Base-by-base conservation (phyloP, 116 monocot genomes). In the Dioscorea cayenensis region DNA sequence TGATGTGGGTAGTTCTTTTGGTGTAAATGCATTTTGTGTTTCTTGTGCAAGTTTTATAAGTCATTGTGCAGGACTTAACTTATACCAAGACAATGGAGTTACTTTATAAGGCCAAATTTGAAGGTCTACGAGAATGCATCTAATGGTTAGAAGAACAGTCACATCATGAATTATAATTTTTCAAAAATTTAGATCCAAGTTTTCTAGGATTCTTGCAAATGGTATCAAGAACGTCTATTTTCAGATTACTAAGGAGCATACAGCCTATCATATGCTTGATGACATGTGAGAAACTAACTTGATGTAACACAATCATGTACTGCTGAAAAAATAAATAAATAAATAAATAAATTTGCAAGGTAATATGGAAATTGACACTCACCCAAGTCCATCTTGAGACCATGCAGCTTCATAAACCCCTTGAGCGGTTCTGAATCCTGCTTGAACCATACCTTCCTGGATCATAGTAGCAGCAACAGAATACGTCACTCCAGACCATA, bases 401-500 rank as follows among this genome's bases (percentile, higher is more conserved):
- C 99, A 99, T 5, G 85, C 89, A 76, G 91, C 73, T 72, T 89
- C 80, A 79, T 91, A 87, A 6, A 91, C 73, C 28, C 99, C 99
- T 73, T 91, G 65, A n/a, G 99, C 99, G 50, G 99, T 99, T 84
- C 74, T 85, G 70, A 99, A 94, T 67, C 78, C 94, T 25, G 72
- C 69, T 19, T 99, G 91, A 6, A 72, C 66, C 99, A 94, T 89
- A 72, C 99, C 99, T 85, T 99, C 91, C 79, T 94, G 99, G 72
- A 99, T 94, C 94, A 99, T 99, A 66, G 82, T 29, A 50, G 94
- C 91, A 48, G 94, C 84, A 68, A 94, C 72, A 38, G 87, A 77
- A 78, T 94, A 99, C 38, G 99, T 94, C 59, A 91, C 89, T 48
- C 99, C 99, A 38, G 89, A 35, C 99, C 99, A 99, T 75, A 91